Percentiles rank a stretch among this genome's conserved stretches.
Evolutionary conservation across 139 green algal genomes (phyloP).

Genomic region (Pleodorina starrii): DNA sequence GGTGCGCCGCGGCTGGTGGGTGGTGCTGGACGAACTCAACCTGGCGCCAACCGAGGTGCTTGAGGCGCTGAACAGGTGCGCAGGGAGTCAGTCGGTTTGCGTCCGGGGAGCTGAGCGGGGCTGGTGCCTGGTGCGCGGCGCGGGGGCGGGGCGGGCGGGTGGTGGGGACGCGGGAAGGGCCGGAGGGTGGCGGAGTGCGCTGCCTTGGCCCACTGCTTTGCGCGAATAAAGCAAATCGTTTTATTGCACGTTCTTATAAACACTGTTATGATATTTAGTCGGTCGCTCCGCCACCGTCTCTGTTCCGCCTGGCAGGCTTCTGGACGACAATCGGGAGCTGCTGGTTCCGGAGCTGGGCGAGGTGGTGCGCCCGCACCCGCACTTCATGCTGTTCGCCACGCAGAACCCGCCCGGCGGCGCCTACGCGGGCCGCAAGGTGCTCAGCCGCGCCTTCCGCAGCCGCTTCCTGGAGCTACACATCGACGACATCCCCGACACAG

Average conservation of each 20-base stretch:
- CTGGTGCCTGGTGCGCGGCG: too few relatives aligned
- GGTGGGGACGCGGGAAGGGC: too few relatives aligned
- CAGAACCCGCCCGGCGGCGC: slow-evolving; percentile 95
- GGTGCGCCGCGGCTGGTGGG: slow-evolving; percentile 91
- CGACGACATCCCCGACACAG: slow-evolving; percentile 94
- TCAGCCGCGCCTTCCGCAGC: slow-evolving; percentile 81
- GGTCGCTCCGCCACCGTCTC: too few relatives aligned
- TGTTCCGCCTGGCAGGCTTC: too few relatives aligned
- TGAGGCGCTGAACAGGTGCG: slow-evolving; percentile 96
- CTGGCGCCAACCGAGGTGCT: slow-evolving; percentile 95
- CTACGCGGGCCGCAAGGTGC: slow-evolving; percentile 89
- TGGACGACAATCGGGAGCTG: slow-evolving; percentile 99
- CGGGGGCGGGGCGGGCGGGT: too few relatives aligned
- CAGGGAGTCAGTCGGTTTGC: too few relatives aligned
- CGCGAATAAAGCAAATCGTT: too few relatives aligned
- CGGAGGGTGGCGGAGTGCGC: too few relatives aligned
- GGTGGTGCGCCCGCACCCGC: slow-evolving; percentile 92
- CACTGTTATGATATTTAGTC: too few relatives aligned
- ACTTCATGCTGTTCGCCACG: slow-evolving; percentile 99
- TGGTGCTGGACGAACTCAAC: slow-evolving; percentile 99
- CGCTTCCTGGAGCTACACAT: slow-evolving; percentile 99
- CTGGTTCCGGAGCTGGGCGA: slow-evolving; percentile 97
- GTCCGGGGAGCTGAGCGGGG: too few relatives aligned
- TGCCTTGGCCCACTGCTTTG: too few relatives aligned
- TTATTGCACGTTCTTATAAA: too few relatives aligned